Conservation (phyloP, 73 alveolate genomes). For the Tetrahymena borealis region DNA sequence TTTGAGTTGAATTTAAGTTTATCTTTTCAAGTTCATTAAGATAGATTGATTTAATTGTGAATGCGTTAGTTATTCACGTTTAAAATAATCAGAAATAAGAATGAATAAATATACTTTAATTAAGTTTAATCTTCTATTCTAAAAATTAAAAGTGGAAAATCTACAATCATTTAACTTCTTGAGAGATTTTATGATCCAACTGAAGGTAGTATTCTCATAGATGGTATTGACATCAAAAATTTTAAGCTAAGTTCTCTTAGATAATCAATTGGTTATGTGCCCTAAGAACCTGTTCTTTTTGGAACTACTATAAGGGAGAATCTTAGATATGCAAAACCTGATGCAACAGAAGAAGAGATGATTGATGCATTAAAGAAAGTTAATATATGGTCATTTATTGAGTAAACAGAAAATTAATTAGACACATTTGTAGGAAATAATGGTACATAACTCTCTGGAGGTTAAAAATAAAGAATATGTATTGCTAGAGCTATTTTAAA, state of each 20-base stretch:
- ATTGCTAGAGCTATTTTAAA: constrained; percentile 52
- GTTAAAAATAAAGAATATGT: constrained; percentile 50
- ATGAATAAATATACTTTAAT: no score
- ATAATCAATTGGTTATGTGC: constrained; percentile 75
- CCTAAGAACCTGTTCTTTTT: constrained; percentile 88
- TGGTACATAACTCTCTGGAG: constrained; percentile 52
- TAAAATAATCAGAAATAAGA: no score
- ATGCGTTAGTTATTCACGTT: no score
- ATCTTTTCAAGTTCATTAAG: no score
- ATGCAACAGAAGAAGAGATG: constrained; percentile 82
- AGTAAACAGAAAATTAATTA: constrained; percentile 11
- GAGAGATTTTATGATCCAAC: constrained; percentile 71
- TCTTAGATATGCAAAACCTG: constrained; percentile 66
- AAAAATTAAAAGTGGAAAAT: constrained; percentile 62
- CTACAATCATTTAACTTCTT: constrained; percentile 61
- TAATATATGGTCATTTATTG: constrained; percentile 50
- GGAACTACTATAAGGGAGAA: constrained; percentile 70
- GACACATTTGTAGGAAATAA: constrained; percentile 40
- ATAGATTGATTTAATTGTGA: no score
- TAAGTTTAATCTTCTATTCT: background rate
- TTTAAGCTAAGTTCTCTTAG: constrained; percentile 53
- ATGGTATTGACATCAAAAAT: constrained; percentile 54
- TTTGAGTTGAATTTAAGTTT: no score
- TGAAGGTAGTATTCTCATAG: constrained; percentile 52
- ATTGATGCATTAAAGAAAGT: constrained; percentile 74